These are phyloP conservation scores for Fusarium pseudocircinatum DNA, from an alignment of 2,329 filamentous ascomycete species.

Conservation along the genomic window DNA sequence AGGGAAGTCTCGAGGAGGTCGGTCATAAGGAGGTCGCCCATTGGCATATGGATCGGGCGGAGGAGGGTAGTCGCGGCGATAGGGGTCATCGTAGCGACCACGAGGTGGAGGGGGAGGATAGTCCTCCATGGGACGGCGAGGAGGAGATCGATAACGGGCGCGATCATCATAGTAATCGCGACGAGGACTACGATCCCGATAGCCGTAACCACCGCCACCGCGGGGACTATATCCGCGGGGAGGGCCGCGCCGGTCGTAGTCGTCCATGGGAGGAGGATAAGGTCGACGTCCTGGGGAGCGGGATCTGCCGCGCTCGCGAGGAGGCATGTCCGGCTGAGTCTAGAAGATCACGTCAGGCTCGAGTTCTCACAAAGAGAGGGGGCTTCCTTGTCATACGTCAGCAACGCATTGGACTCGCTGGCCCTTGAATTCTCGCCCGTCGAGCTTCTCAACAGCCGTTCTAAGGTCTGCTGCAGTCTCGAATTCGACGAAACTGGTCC, in stretches of 20 bases:
- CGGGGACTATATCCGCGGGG: conserved; percentile 88
- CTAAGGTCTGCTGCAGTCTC: conserved; percentile 91
- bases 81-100: conserved; percentile 79
- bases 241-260: conserved; percentile 82
- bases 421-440: conserved; percentile 92
- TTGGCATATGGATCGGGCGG: conserved; percentile 71
- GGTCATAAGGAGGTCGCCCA: conserved; percentile 65
- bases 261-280: conserved; percentile 75
- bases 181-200: conserved; percentile 87
- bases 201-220: conserved; percentile 73
- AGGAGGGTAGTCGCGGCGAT: conserved; percentile 74
- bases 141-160: conserved; percentile 82
- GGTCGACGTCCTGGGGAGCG: conserved; percentile 76
- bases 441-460: conserved; percentile 93
- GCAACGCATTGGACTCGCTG: conserved; percentile 84
- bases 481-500: conserved; percentile 90
- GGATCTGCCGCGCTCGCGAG: conserved; percentile 77
- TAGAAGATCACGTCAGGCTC: conserved; percentile 50
- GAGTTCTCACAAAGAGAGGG: background rate
- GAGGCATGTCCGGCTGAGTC: conserved; percentile 81
- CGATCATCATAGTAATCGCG: conserved; percentile 90
- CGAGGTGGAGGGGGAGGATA: conserved; percentile 76
- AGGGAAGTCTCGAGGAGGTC: conserved; percentile 62
- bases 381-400: conserved; percentile 67
- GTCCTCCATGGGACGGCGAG: conserved; percentile 80